These are phyloP conservation scores for Suillus sp. DNA, from an alignment of 768 basidiomycete species.

Conservation along the genomic window DNA sequence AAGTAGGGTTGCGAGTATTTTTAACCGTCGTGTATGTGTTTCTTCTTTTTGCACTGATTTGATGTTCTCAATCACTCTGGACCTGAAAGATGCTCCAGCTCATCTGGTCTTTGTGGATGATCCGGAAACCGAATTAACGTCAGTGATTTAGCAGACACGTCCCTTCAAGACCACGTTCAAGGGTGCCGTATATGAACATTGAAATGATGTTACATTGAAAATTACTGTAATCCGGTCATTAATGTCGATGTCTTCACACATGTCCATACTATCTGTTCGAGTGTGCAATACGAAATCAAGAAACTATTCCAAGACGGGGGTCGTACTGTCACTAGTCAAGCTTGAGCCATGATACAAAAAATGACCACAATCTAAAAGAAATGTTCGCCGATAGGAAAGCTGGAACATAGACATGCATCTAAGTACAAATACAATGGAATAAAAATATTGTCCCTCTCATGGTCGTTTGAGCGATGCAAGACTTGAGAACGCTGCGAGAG, in stretches of 20 bases:
- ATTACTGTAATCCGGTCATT: not conserved
- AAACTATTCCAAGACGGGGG: not conserved
- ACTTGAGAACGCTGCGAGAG: slow-evolving; percentile 33
- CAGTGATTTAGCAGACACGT: not conserved
- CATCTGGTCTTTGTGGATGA: not conserved
- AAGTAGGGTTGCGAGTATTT: not conserved
- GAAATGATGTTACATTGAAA: not conserved
- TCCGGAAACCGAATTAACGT: not conserved
- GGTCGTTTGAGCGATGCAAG: slow-evolving; percentile 3
- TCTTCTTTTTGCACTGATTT: not conserved
- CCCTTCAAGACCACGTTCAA: not conserved
- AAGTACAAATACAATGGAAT: not conserved
- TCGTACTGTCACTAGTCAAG: not conserved
- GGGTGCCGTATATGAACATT: not conserved
- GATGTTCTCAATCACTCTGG: not conserved
- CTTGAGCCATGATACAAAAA: not conserved
- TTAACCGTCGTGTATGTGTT: not conserved
- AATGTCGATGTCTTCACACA: not conserved
- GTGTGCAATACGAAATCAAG: slow-evolving; percentile 3
- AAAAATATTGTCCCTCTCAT: not conserved
- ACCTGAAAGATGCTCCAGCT: not conserved
- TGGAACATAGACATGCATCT: not conserved
- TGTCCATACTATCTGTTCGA: not conserved
- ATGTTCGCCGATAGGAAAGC: not conserved
- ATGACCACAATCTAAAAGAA: not conserved